Evolutionary conservation across 257 asterid genomes (phyloP).

Genomic region (Gentiana straminea): DNA sequence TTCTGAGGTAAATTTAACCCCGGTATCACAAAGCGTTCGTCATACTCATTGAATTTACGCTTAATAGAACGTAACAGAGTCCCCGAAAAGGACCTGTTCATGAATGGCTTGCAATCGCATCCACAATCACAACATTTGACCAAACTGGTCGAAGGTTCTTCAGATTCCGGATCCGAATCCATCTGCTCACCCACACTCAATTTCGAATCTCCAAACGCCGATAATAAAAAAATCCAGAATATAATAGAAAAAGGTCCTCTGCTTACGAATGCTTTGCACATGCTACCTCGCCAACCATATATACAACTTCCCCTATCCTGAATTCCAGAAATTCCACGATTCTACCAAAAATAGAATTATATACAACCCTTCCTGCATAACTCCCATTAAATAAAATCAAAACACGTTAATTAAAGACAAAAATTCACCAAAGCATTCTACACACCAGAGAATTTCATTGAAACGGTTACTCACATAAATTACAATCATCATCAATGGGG

Average conservation of each 20-base stretch:
- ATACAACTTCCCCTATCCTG: constrained; percentile 8
- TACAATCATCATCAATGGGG: not conserved
- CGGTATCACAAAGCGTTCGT: constrained; percentile 36
- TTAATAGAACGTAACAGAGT: constrained; percentile 53
- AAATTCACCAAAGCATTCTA: not conserved
- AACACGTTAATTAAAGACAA: not conserved
- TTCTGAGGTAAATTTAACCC: constrained; percentile 40
- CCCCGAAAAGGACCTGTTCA: constrained; percentile 42
- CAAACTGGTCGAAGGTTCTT: constrained; percentile 21
- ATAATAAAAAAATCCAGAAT: not conserved
- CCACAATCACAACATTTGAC: constrained; percentile 71
- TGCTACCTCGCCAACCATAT: constrained; percentile 8
- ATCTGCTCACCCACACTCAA: constrained; percentile 29
- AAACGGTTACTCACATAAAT: constrained; percentile 7
- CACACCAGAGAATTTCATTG: not conserved
- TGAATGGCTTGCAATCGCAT: constrained; percentile 39
- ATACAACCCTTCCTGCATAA: constrained; percentile 2
- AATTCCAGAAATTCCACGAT: constrained; percentile 1
- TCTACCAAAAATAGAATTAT: not conserved
- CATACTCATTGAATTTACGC: constrained; percentile 50
- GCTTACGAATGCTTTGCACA: constrained; percentile 2
- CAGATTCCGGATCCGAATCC: constrained; percentile 41
- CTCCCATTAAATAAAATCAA: constrained; percentile 4
- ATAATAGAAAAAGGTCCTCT: not conserved
- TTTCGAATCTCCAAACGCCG: not conserved